These are phyloP conservation scores for Nidularia sp. DNA, from an alignment of 768 basidiomycete genomes.

Conservation along the genomic window DNA sequence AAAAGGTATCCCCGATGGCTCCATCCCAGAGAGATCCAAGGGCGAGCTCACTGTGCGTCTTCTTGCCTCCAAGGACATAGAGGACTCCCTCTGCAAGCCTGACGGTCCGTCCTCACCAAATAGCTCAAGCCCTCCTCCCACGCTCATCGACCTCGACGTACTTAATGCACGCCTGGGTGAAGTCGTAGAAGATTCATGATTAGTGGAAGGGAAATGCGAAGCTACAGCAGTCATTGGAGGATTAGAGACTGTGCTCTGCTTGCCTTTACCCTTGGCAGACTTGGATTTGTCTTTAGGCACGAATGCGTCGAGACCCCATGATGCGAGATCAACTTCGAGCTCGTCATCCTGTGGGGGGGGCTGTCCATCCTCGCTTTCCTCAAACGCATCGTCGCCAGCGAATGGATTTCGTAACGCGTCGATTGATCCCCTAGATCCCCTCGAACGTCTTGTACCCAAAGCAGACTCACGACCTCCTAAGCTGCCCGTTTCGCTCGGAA, in stretches of 20 bases:
- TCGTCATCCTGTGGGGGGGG: slow-evolving; percentile 48
- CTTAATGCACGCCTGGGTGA: slow-evolving; percentile 32
- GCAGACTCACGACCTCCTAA: slow-evolving; percentile 42
- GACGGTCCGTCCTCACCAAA: slow-evolving; percentile 16
- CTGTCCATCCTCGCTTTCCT: slow-evolving; percentile 49
- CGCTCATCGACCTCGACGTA: slow-evolving; percentile 59
- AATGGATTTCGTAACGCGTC: slow-evolving; percentile 74
- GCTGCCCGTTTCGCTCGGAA: slow-evolving; percentile 58
- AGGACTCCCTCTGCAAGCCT: background rate
- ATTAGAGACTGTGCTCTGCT: slow-evolving; percentile 31
- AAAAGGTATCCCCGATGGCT: slow-evolving; percentile 31
- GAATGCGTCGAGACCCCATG: slow-evolving; percentile 81
- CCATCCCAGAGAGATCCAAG: slow-evolving; percentile 47
- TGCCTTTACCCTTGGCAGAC: slow-evolving; percentile 36
- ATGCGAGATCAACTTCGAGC: slow-evolving; percentile 74
- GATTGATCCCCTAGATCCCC: slow-evolving; percentile 54
- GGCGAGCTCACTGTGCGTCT: slow-evolving; percentile 58
- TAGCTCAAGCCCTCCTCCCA: slow-evolving; percentile 55
- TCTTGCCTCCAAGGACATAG: slow-evolving; percentile 21
- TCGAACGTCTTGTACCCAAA: slow-evolving; percentile 44
- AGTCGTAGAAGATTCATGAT: slow-evolving; percentile 27
- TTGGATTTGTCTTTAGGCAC: slow-evolving; percentile 63
- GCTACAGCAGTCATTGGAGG: slow-evolving; percentile 36
- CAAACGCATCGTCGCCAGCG: slow-evolving; percentile 54
- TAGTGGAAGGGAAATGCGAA: slow-evolving; percentile 37